Conservation (phyloP, 257 asterid species). For the Penstemon eatonii region DNA sequence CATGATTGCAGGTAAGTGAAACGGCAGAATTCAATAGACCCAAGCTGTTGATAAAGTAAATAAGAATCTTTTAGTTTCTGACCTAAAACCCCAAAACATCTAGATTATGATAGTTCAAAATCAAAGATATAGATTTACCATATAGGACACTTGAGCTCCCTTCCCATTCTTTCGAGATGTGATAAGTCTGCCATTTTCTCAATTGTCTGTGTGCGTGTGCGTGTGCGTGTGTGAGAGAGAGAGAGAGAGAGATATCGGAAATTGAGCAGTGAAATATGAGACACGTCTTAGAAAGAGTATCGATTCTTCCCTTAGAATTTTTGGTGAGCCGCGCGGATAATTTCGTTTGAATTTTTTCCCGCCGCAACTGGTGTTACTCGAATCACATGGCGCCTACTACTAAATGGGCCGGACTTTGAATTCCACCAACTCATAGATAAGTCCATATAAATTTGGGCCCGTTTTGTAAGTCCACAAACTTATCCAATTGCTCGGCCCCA, state of each 20-base stretch:
- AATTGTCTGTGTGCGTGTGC: background rate
- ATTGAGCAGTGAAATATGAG: background rate
- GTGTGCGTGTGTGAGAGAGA: slow-evolving; percentile 4
- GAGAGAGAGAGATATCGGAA: background rate
- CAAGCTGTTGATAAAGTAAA: slow-evolving; percentile 49
- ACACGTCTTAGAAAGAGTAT: background rate
- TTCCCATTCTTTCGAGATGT: slow-evolving; percentile 88
- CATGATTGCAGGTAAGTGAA: slow-evolving; percentile 91
- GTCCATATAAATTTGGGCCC: too few relatives aligned
- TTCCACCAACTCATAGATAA: too few relatives aligned
- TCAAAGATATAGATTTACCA: slow-evolving; percentile 46
- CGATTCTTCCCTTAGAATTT: too few relatives aligned
- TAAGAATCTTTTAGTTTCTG: background rate
- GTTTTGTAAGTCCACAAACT: too few relatives aligned
- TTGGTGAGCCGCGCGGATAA: too few relatives aligned
- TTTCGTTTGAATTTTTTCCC: too few relatives aligned
- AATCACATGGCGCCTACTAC: too few relatives aligned
- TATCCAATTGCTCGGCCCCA: too few relatives aligned
- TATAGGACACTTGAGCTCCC: slow-evolving; percentile 98
- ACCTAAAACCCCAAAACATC: background rate
- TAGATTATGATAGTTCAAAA: background rate
- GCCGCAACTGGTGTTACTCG: too few relatives aligned
- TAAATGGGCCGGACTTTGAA: too few relatives aligned
- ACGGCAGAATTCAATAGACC: slow-evolving; percentile 77
- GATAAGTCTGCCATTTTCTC: slow-evolving; percentile 63